phyloP scores from a whole-genome alignment of 2,329 filamentous ascomycete genomes.

The Apiospora malaysiana region DNA sequence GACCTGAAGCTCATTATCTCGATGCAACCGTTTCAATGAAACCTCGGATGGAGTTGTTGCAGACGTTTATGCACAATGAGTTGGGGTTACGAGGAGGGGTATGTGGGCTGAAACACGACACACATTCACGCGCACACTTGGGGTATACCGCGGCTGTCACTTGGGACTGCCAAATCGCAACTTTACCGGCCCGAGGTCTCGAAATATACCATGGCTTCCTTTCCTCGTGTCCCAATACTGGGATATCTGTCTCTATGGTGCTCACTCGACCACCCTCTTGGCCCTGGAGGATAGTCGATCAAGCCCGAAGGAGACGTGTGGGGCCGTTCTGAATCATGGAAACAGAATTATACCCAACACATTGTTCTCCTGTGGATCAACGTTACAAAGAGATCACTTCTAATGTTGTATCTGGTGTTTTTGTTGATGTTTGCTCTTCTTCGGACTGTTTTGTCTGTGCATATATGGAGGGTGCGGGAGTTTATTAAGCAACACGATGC shows the following conservation, averaged over 20 bases:
- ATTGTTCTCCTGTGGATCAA: background rate
- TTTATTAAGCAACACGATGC: background rate
- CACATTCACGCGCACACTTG: background rate
- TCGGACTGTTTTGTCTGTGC: background rate
- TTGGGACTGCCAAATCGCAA: background rate
- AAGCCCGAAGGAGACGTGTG: background rate
- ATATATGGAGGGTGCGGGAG: background rate
- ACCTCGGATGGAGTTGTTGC: background rate
- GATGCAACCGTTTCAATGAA: background rate
- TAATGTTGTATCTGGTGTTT: background rate
- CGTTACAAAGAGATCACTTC: background rate
- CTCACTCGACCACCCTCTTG: background rate
- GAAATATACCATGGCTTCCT: background rate
- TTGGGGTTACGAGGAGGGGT: constrained; percentile 1
- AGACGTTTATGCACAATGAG: background rate
- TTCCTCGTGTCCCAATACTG: background rate
- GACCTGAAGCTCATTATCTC: background rate
- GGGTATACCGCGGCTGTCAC: background rate
- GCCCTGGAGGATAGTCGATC: background rate
- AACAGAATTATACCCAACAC: background rate
- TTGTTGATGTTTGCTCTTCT: background rate
- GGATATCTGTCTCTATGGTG: background rate
- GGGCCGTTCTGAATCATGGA: background rate
- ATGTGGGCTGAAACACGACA: background rate
- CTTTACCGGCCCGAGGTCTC: background rate